Evolutionary conservation across 768 basidiomycete species (phyloP).

Genomic region (Pisolithus marmoratus): DNA sequence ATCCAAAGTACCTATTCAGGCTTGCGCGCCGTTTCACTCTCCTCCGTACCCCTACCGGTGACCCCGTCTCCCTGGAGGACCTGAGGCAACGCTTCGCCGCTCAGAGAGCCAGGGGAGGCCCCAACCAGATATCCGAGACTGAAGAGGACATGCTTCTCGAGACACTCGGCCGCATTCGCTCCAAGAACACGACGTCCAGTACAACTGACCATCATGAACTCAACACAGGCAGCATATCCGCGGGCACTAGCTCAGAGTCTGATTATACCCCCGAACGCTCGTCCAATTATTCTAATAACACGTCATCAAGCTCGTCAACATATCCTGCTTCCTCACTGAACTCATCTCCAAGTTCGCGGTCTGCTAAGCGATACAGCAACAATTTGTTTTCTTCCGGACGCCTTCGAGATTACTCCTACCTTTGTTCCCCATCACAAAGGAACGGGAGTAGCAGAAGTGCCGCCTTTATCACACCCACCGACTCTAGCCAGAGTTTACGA

Average conservation of each 20-base stretch:
- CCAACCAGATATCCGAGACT: constrained; percentile 68
- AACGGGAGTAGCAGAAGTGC: constrained; percentile 35
- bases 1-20: constrained; percentile 34
- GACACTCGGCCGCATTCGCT: constrained; percentile 53
- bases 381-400: constrained; percentile 82
- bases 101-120: constrained; percentile 65
- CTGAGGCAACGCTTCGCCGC: constrained; percentile 65
- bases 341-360: constrained; percentile 37
- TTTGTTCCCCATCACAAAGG: constrained; percentile 49
- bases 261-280: constrained; percentile 28
- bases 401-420: constrained; percentile 67
- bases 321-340: constrained; percentile 35
- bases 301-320: constrained; percentile 28
- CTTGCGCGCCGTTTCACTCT: constrained; percentile 80
- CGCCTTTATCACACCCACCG: constrained; percentile 42
- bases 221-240: constrained; percentile 7
- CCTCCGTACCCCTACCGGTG: constrained; percentile 62
- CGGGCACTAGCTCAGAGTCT: constrained; percentile 21
- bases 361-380: constrained; percentile 74
- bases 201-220: constrained; percentile 15
- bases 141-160: constrained; percentile 84
- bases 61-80: constrained; percentile 59
- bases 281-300: constrained; percentile 32
- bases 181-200: constrained; percentile 21
- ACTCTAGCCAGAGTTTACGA: constrained; percentile 38